Percentiles rank a stretch among this genome's conserved stretches.
These are phyloP conservation scores for Trifolium repens DNA, from an alignment of 306 rosid species.

Conservation along the genomic window DNA sequence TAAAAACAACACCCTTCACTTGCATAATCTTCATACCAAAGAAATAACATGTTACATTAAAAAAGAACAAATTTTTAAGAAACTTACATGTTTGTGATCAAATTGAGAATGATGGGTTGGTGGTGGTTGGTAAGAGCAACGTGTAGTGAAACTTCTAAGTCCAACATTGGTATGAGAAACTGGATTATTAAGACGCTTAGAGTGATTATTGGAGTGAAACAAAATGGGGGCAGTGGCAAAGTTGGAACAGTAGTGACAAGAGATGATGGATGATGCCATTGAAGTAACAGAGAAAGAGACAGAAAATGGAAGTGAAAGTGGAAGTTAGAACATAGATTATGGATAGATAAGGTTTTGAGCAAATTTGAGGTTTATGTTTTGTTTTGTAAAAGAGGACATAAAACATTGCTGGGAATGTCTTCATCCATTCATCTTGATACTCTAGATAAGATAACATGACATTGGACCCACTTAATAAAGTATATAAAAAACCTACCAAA, in stretches of 20 bases:
- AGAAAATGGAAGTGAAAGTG: neutral
- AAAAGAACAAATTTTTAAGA: constrained; percentile 27
- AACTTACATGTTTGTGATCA: constrained; percentile 52
- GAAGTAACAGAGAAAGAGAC: constrained; percentile 40
- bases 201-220: constrained; percentile 43
- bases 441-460: constrained; percentile 41
- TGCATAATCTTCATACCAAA: constrained; percentile 2
- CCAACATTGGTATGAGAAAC: constrained; percentile 44
- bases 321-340: neutral
- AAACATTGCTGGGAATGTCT: constrained; percentile 25
- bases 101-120: constrained; percentile 47
- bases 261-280: constrained; percentile 68
- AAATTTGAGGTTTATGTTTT: constrained; percentile 37
- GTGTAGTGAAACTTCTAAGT: constrained; percentile 45
- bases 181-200: constrained; percentile 49
- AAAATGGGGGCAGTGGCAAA: constrained; percentile 50
- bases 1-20: neutral
- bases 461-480: neutral
- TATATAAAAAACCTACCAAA: too few relatives aligned
- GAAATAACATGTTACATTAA: neutral
- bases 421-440: constrained; percentile 48
- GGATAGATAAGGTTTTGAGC: constrained; percentile 41
- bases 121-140: constrained; percentile 62
- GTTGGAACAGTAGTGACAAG: constrained; percentile 60
- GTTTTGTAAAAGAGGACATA: neutral